These are phyloP conservation scores for Myriosclerotinia scirpicola DNA, from an alignment of 2,329 filamentous ascomycete species.

Conservation along the genomic window DNA sequence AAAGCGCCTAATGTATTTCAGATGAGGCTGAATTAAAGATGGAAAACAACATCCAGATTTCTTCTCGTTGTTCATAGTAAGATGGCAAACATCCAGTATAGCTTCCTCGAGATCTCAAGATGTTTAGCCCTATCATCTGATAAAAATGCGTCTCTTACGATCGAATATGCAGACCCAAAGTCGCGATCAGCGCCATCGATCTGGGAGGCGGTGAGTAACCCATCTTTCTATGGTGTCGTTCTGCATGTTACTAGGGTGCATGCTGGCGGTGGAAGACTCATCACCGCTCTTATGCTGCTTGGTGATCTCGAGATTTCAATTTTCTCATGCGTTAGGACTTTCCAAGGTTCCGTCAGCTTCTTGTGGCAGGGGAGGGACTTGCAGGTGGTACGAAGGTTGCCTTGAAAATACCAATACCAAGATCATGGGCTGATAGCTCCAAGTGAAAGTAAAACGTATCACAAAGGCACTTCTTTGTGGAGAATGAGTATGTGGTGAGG, in stretches of 20 bases:
- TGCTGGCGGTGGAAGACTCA: neutral
- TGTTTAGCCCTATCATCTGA: neutral
- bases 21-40: neutral
- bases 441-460: neutral
- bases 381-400: neutral
- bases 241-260: neutral
- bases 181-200: no score
- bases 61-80: neutral
- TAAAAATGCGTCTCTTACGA: neutral
- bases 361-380: neutral
- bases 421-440: neutral
- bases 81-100: neutral
- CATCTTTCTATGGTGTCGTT: neutral
- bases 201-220: no score
- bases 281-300: neutral
- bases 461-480: neutral
- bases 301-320: neutral
- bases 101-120: neutral
- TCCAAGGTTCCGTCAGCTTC: neutral
- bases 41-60: neutral
- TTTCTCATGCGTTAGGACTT: neutral
- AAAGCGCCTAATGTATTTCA: neutral
- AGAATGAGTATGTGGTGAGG: neutral
- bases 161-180: neutral
- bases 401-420: constrained; percentile 8